Evolutionary conservation across 495 filamentous ascomycete species (phyloP), one percentile per base, ranked within the genome.

Genomic region (Tuber indicum): DNA sequence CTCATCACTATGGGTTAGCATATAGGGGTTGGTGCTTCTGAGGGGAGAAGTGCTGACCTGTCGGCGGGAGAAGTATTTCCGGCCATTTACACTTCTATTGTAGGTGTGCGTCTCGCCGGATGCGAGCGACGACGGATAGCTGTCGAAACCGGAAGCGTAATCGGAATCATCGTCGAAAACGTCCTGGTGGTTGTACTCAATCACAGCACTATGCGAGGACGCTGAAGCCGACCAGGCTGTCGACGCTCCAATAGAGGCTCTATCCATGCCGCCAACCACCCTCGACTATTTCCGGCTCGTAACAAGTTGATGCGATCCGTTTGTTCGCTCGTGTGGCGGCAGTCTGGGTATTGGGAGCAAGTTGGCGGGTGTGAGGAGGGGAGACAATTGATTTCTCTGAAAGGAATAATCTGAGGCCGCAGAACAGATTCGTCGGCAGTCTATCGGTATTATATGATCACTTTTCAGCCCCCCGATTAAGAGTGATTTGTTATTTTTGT

Each of bases 141-240:
- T 79, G 43, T 77, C 66, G 16, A 58, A 44, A 23, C 77, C 77
- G 8, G 77, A 79, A 44, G 74, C 77, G 26, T 79, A 79, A 47
- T 79, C 77, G 32, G 77, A 79, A 45, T 79, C 77, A 52, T 76
- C 72, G 47, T 79, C 77, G 39, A 79, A 79, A 74, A 71, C 44
- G 23, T 77, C 71, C 12, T 14, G 17, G 58, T 66, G 14, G 26
- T 36, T 36, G 26, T 36, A 6, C 58, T 32, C 58, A 66, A 66
- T 36, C 58, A 36, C 58, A 66, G 58, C 16, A 26, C 58, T 36
- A 36, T 66, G 19, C 17, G 58, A 66, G 58, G 58, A 36, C 0
- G 58, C 14, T 36, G 58, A 62, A 62, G n/a, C 17, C 12, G 58
- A 66, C 58, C 14, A 36, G 4, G 5, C 26, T 6, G 52, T 58